These are phyloP conservation scores for Solanum peruvianum DNA, from an alignment of 257 asterid species.

Conservation along the genomic window DNA sequence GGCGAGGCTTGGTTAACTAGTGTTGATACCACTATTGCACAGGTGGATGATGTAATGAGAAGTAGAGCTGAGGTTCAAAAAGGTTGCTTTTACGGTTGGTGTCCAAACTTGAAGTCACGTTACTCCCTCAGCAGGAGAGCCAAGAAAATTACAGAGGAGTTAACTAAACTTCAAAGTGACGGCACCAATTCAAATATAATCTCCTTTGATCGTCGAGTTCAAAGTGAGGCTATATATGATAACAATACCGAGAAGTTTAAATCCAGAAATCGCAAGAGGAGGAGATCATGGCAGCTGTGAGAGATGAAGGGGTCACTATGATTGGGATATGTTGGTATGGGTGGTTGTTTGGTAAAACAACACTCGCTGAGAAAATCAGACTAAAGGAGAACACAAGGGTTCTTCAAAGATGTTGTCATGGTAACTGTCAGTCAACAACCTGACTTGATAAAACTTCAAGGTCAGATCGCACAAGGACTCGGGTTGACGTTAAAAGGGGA, in stretches of 20 bases:
- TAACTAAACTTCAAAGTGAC: neutral
- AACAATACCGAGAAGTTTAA: neutral
- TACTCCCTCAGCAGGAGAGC: neutral
- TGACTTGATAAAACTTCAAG: neutral
- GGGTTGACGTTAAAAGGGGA: neutral
- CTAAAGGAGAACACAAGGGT: neutral
- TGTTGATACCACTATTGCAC: neutral
- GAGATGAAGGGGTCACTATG: neutral
- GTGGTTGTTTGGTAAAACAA: conserved; percentile 9
- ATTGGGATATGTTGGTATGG: conserved; percentile 11
- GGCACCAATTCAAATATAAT: neutral
- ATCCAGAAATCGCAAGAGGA: neutral
- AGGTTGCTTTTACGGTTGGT: neutral
- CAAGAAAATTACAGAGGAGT: neutral
- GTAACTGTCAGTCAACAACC: neutral
- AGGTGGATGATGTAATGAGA: neutral
- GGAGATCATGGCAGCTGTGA: neutral
- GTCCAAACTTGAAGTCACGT: neutral
- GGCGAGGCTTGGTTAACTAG: neutral
- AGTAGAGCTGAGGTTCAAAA: neutral
- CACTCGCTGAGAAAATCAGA: neutral
- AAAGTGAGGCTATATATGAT: neutral
- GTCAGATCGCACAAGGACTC: neutral
- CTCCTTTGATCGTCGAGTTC: neutral
- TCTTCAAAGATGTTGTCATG: neutral